Evolutionary conservation across 164 flowering plant species (phyloP).

Genomic region (Pachysandra terminalis): DNA sequence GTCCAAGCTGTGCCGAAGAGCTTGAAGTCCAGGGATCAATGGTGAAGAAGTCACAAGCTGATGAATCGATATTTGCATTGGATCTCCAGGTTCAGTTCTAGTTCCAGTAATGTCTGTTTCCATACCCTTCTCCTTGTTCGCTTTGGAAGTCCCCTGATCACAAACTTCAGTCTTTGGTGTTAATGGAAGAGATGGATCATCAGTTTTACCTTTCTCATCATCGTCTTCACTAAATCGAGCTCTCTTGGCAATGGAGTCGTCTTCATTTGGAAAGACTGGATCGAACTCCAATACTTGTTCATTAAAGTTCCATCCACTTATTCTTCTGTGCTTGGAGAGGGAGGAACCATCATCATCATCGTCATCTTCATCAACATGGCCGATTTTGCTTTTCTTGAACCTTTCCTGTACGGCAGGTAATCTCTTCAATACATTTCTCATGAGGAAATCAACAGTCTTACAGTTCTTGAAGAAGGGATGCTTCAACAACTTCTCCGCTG

Average conservation of each 20-base stretch:
- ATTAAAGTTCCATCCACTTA: constrained; percentile 90
- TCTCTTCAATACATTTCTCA: constrained; percentile 51
- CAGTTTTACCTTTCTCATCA: not conserved
- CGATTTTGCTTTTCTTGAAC: constrained; percentile 24
- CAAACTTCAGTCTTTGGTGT: not conserved
- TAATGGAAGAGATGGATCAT: not conserved
- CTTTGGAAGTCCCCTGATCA: not conserved
- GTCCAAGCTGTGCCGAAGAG: constrained; percentile 46
- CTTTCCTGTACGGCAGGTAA: constrained; percentile 69
- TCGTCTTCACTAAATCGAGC: constrained; percentile 16
- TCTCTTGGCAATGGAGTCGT: constrained; percentile 5
- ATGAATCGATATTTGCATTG: not conserved
- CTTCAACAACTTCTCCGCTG: constrained; percentile 63
- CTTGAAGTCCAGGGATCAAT: constrained; percentile 10
- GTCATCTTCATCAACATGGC: constrained; percentile 28
- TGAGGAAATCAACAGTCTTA: constrained; percentile 47
- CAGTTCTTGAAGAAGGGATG: constrained; percentile 77
- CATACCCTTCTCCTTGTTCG: not conserved
- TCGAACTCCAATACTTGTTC: constrained; percentile 53
- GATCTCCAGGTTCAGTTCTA: no score
- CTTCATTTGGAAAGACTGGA: constrained; percentile 52
- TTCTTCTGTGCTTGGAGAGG: constrained; percentile 50
- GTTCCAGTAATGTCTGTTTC: not conserved
- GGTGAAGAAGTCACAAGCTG: not conserved
- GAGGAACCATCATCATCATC: constrained; percentile 19